Base-by-base conservation (phyloP, 768 basidiomycete species). In the Termitomyces sp. region DNA sequence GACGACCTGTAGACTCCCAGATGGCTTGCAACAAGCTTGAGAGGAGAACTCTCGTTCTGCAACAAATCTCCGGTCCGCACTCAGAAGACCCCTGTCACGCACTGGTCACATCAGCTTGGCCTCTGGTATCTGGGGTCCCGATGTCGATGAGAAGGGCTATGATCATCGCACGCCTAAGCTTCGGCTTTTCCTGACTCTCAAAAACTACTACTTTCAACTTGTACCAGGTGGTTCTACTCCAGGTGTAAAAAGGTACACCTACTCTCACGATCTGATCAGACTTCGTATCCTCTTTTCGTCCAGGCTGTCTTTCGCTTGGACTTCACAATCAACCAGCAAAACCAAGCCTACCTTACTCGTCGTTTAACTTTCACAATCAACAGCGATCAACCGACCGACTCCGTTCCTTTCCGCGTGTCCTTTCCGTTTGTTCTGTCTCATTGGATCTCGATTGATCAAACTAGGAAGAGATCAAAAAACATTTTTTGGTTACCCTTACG, bases 41-140 rank as follows among this genome's bases (percentile, higher is more conserved):
- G 55, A 59, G 62, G 45, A 61, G 61, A 53, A 53, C 40, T 43
- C 23, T 38, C 14, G n/a, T n/a, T n/a, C n/a, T n/a, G n/a, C 53
- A 38, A 56, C 59, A 53, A 59, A 62, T 57, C 52, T 62, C 64
- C 64, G 64, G 64, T 59, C 64, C 64, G 64, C 45, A 54, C 21
- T 16, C 23, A 50, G 52, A 53, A 55, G 49, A 56, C 58, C 59
- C 46, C 45, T 59, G 63, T 64, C 60, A 63, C 63, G 31, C 5
- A 47, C 25, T 5, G 4, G 55, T 61, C 63, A 64, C 60, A 62
- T 56, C 53, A 56, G 32, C 37, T 54, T 29, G 27, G 34, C 37
- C n/a, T 9, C 8, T 25, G 27, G 61, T 66, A 53, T 57, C 57
- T 17, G 63, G 65, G 65, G 65, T 62, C 63, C 37, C 37, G 2